These are phyloP conservation scores for Thelonectria olida DNA, from an alignment of 2,329 filamentous ascomycete genomes.

Conservation along the genomic window DNA sequence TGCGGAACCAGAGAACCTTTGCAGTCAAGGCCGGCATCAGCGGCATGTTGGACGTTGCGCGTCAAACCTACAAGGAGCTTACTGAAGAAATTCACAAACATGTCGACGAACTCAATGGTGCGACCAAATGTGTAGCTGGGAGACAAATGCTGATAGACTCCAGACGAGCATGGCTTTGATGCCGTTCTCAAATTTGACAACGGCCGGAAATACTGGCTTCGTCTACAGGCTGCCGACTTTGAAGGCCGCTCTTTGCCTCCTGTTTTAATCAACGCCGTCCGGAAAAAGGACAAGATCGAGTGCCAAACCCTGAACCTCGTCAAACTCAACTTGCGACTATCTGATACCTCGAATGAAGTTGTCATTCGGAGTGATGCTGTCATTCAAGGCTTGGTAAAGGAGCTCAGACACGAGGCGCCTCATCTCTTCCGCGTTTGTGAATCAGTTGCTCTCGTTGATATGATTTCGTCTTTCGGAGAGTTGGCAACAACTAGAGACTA, in stretches of 20 bases:
- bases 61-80: constrained; percentile 89
- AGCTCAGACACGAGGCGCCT: constrained; percentile 77
- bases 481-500: constrained; percentile 70
- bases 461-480: constrained; percentile 81
- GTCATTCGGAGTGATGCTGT: constrained; percentile 83
- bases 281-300: constrained; percentile 79
- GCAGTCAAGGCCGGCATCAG: constrained; percentile 88
- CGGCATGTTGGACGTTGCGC: constrained; percentile 86
- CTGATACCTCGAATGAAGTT: constrained; percentile 84
- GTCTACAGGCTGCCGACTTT: constrained; percentile 69
- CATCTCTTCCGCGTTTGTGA: constrained; percentile 86
- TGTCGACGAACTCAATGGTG: constrained; percentile 73
- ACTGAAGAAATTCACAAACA: constrained; percentile 81
- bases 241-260: constrained; percentile 68
- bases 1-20: constrained; percentile 90
- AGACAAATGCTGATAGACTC: not conserved
- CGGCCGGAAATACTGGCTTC: constrained; percentile 81
- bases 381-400: constrained; percentile 74
- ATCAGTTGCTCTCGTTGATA: constrained; percentile 85
- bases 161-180: constrained; percentile 65
- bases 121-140: constrained; percentile 11
- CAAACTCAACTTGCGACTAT: constrained; percentile 81
- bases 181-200: constrained; percentile 80
- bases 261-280: constrained; percentile 79
- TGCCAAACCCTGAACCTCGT: constrained; percentile 88